These are phyloP conservation scores for Nakazawaea molendinolei DNA, from an alignment of 805 yeast species.

Conservation along the genomic window DNA sequence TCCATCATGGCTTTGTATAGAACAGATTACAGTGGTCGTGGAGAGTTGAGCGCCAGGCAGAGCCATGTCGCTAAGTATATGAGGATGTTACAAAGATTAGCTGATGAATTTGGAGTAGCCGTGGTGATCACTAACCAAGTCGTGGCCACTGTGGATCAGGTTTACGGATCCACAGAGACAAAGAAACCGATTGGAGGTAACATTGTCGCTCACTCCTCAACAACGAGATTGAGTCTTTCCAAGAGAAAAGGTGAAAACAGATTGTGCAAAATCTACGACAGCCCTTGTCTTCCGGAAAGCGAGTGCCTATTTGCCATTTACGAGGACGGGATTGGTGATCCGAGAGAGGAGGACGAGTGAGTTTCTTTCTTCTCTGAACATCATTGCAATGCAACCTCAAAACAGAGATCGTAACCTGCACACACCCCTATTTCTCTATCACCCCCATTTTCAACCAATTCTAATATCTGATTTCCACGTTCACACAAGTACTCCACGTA, in stretches of 20 bases:
- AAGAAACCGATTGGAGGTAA: conserved; percentile 98
- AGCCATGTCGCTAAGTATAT: conserved; percentile 88
- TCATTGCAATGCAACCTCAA: conserved; percentile 2
- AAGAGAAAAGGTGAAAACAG: conserved; percentile 92
- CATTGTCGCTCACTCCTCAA: conserved; percentile 93
- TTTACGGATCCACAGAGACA: conserved; percentile 71
- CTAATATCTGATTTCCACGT: neutral
- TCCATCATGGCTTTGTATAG: conserved; percentile 95
- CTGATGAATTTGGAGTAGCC: conserved; percentile 97
- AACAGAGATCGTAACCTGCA: conserved; percentile 2
- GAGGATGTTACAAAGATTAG: conserved; percentile 86
- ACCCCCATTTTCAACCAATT: neutral
- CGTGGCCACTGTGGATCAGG: conserved; percentile 92
- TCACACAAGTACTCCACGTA: neutral
- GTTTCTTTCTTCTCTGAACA: neutral
- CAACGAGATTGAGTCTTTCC: conserved; percentile 83
- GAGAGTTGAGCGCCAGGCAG: conserved; percentile 92
- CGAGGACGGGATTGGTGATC: conserved; percentile 96
- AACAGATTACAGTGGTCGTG: conserved; percentile 93
- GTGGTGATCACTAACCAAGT: conserved; percentile 95
- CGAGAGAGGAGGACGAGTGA: conserved; percentile 64
- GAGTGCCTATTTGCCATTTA: conserved; percentile 94
- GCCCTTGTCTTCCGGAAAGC: conserved; percentile 94
- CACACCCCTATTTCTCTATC: neutral
- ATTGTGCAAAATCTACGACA: conserved; percentile 89